Percentiles rank a stretch among this genome's conserved stretches.
These are phyloP conservation scores for Juncus effusus DNA, from an alignment of 176 grass and related monocot genomes.

Conservation along the genomic window DNA sequence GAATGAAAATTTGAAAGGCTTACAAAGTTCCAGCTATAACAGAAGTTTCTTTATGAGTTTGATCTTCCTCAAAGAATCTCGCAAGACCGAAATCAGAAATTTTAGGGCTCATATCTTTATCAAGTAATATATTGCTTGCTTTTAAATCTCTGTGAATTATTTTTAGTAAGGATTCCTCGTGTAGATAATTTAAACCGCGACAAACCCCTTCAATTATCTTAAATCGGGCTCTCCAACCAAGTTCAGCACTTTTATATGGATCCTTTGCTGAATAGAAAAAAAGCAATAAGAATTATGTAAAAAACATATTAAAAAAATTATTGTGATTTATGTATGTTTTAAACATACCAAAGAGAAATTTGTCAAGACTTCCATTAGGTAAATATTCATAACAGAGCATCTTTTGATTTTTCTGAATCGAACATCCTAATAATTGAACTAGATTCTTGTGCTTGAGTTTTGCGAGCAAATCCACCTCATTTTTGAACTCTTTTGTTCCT, in stretches of 20 bases:
- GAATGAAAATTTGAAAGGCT: not conserved
- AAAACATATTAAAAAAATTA: too few species aligned
- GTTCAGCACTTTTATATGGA: not conserved
- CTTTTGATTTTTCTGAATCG: not conserved
- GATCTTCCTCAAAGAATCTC: not conserved
- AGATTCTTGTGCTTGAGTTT: constrained; percentile 9
- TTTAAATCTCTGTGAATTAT: constrained; percentile 25
- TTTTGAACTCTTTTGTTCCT: constrained; percentile 4
- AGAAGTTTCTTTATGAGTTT: constrained; percentile 1
- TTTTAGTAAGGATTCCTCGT: constrained; percentile 10
- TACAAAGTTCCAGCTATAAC: constrained; percentile 4
- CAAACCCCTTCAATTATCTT: constrained; percentile 17
- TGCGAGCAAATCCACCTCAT: constrained; percentile 3
- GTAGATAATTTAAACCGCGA: constrained; percentile 14
- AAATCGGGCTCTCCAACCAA: not conserved
- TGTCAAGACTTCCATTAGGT: constrained; percentile 7
- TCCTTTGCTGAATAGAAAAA: not conserved
- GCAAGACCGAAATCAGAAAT: constrained; percentile 10
- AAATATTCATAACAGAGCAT: constrained; percentile 17
- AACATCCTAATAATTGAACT: constrained; percentile 4
- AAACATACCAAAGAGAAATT: not conserved
- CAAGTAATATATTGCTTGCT: constrained; percentile 24
- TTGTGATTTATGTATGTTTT: not conserved
- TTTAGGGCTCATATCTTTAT: constrained; percentile 8
- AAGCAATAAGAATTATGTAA: not conserved